Base-by-base conservation (phyloP, 805 yeast species). In the Myxozyma neglecta region DNA sequence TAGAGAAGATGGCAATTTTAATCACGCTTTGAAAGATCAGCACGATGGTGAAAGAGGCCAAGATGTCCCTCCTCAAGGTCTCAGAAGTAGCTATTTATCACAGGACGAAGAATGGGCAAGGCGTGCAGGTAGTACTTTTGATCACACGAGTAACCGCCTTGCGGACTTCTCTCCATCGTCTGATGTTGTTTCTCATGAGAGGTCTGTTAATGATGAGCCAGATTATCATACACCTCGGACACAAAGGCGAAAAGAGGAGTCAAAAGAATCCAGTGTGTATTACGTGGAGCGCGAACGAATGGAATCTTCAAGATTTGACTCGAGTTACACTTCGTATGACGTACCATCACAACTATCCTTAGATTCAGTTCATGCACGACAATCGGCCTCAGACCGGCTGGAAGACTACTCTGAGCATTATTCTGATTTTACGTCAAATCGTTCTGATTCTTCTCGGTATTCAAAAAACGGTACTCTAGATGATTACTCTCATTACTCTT, bases 291-390 rank as follows among this genome's bases (percentile, higher is more conserved):
- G 44, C 34, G 39, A 37, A 13, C 32, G 44, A 13, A 42, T 10
- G 14, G 24, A 46, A 39, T 39, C 48, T 18, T 20, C 48, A 24
- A 32, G 36, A 29, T 29, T 32, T 20, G 48, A 29, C 13, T 14
- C 47, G 10, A 24, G 14, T 29, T 6, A 9, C 9, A 44, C 10
- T 1, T 11, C 54, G 29, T 24, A 24, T 24, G 29, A 24, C 29
- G 29, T 24, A 24, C 29, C 2, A 24, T 3, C 29, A 3, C 29
- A 24, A 5, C 5, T 5, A 24, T 24, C 29, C 29, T 2, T 24
- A 24, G 29, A 24, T 3, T 24, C 29, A 24, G 29, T 78, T 89
- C 51, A 84, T 90, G 24, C 98, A 97, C 0, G 98, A 98, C 1
- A 83, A 84, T 2, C 93, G 93, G 73, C 60, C 14, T 70, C 72